Percentiles rank a stretch among this genome's conserved stretches.
Conservation (phyloP, 179 eudicot genomes). For the Vitellaria paradoxa region DNA sequence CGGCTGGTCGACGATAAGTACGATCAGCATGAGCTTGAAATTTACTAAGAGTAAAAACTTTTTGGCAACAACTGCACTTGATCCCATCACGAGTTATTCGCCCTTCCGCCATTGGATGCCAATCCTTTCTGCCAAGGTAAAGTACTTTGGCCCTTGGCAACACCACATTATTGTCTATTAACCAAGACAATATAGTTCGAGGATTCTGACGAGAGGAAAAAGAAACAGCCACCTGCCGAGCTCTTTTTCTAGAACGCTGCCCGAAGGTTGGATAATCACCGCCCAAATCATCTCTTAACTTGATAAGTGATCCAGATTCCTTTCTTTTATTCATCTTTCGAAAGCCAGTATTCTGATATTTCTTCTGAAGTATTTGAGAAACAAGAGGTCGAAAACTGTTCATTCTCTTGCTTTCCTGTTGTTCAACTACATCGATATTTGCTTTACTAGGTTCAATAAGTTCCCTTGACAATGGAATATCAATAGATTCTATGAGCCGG, state of each 20-base stretch:
- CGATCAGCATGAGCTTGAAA: conserved; percentile 92
- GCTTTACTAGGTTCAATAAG: conserved; percentile 4
- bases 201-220: conserved; percentile 45
- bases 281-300: conserved; percentile 19
- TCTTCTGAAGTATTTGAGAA: too few relatives aligned
- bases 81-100: conserved; percentile 66
- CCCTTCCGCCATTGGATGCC: conserved; percentile 44
- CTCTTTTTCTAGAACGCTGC: conserved; percentile 61
- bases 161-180: conserved; percentile 73
- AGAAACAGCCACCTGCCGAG: conserved; percentile 30
- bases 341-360: not conserved
- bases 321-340: conserved; percentile 30
- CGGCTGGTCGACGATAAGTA: conserved; percentile 45
- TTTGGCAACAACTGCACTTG: conserved; percentile 70
- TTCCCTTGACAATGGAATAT: conserved; percentile 17
- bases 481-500: conserved; percentile 2
- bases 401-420: conserved; percentile 17
- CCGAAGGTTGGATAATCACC: conserved; percentile 23
- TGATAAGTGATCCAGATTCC: conserved; percentile 18
- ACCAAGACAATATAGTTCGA: conserved; percentile 68
- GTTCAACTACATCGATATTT: conserved; percentile 14
- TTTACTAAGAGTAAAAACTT: conserved; percentile 43
- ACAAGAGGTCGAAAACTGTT: too few relatives aligned
- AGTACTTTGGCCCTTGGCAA: conserved; percentile 62
- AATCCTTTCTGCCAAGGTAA: conserved; percentile 31